These are phyloP conservation scores for Dalbergia oliveri DNA, from an alignment of 306 rosid genomes.

Conservation along the genomic window DNA sequence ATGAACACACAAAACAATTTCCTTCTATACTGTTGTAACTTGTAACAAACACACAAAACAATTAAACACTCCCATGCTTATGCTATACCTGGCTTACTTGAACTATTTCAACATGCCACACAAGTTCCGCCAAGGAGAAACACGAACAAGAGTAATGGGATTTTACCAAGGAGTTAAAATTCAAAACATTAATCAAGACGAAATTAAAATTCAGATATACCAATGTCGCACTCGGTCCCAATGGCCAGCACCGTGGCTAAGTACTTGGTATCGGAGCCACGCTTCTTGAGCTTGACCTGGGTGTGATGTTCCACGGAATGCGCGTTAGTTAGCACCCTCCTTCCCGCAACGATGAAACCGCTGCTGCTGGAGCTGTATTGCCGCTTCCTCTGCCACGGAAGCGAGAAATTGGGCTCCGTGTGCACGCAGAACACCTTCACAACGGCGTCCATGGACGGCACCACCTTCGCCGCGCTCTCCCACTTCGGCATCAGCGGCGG, in stretches of 20 bases:
- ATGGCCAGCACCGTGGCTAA: conserved; percentile 80
- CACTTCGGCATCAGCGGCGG: conserved; percentile 52
- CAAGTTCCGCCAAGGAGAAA: neutral
- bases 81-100: neutral
- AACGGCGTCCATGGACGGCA: conserved; percentile 81
- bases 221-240: conserved; percentile 84
- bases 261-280: conserved; percentile 88
- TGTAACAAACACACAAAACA: neutral
- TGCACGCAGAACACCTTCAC: conserved; percentile 88
- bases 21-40: neutral
- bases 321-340: conserved; percentile 86
- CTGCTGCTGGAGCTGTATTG: conserved; percentile 86
- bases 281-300: conserved; percentile 91
- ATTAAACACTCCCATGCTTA: neutral
- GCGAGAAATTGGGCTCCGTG: conserved; percentile 84
- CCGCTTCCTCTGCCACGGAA: conserved; percentile 91
- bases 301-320: conserved; percentile 91
- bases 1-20: no score
- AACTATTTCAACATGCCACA: neutral
- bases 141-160: neutral
- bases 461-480: conserved; percentile 59
- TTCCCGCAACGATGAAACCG: conserved; percentile 71
- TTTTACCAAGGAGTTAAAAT: neutral
- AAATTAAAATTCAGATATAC: conserved; percentile 16
- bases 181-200: neutral